phyloP scores from a whole-genome alignment of 495 filamentous ascomycete species.

The Penicillium macrosclerotiorum region DNA sequence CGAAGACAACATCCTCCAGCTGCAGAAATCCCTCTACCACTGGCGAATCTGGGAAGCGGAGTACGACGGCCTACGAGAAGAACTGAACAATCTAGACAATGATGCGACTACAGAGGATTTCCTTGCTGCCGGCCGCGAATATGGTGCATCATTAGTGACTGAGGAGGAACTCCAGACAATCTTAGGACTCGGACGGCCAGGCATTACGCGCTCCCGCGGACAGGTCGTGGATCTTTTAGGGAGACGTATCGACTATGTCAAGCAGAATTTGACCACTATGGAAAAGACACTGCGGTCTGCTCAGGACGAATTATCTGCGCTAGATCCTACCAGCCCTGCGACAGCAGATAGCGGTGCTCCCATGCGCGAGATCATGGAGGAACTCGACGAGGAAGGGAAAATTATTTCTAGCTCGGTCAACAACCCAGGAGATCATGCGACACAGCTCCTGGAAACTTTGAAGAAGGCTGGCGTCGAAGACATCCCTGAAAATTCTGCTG shows the following conservation, averaged over 20 bases:
- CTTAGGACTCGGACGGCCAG: constrained; percentile 30
- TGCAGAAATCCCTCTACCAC: constrained; percentile 72
- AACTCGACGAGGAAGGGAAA: constrained; percentile 89
- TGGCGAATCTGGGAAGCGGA: constrained; percentile 91
- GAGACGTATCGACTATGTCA: constrained; percentile 82
- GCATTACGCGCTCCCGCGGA: constrained; percentile 47
- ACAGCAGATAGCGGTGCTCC: constrained; percentile 36
- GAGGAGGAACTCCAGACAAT: constrained; percentile 51
- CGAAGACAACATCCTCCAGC: constrained; percentile 70
- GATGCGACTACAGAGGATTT: constrained; percentile 51
- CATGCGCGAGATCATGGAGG: constrained; percentile 83
- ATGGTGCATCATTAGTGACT: constrained; percentile 53
- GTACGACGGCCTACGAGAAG: constrained; percentile 84
- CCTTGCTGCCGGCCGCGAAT: constrained; percentile 45
- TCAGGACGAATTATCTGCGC: constrained; percentile 63
- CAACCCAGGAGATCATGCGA: constrained; percentile 57
- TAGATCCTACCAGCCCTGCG: constrained; percentile 31
- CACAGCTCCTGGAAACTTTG: constrained; percentile 63
- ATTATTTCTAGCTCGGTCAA: constrained; percentile 64
- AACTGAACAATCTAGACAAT: constrained; percentile 57
- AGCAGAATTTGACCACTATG: constrained; percentile 66
- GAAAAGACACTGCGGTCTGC: constrained; percentile 65
- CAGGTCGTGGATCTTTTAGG: constrained; percentile 67
- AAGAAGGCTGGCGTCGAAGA: constrained; percentile 67
- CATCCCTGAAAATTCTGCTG: constrained; percentile 30